A percentile compares a stretch with the other conserved stretches of the same genome.
These are phyloP conservation scores for Quercus phellos DNA, from an alignment of 331 rosid species.

Conservation along the genomic window DNA sequence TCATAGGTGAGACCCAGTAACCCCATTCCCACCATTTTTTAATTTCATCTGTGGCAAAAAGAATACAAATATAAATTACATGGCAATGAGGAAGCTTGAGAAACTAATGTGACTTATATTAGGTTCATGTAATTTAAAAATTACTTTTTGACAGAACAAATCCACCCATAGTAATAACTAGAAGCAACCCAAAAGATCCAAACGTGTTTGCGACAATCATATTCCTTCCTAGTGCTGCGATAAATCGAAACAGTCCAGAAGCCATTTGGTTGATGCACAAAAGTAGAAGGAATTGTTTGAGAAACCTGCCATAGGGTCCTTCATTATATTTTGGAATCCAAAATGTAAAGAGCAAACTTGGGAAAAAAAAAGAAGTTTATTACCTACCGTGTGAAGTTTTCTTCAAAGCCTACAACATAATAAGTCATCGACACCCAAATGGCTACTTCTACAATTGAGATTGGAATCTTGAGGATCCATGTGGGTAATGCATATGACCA, in stretches of 20 bases:
- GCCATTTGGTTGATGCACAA: conserved; percentile 76
- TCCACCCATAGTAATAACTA: conserved; percentile 67
- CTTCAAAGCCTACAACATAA: conserved; percentile 85
- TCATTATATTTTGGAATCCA: conserved; percentile 3
- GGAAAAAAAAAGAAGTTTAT: too few relatives aligned
- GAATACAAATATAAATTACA: not conserved
- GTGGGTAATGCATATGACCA: conserved; percentile 85
- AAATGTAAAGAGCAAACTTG: not conserved
- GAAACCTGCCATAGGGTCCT: conserved; percentile 47
- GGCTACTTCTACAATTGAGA: conserved; percentile 62
- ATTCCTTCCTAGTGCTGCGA: conserved; percentile 77
- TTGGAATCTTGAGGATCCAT: conserved; percentile 84
- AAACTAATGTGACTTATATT: not conserved
- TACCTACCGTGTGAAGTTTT: conserved; percentile 57
- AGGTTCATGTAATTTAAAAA: not conserved
- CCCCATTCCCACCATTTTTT: conserved; percentile 90
- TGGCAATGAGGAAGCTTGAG: not conserved
- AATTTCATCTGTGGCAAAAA: conserved; percentile 48
- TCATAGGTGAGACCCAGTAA: conserved; percentile 78
- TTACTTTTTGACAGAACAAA: conserved; percentile 63
- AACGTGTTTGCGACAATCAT: conserved; percentile 71
- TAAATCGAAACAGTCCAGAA: conserved; percentile 71
- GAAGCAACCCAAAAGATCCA: conserved; percentile 68
- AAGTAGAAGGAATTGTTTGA: conserved; percentile 65
- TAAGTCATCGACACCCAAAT: conserved; percentile 78